Evolutionary conservation across 2,329 filamentous ascomycete genomes (phyloP).

Genomic region (Scedosporium apiospermum): DNA sequence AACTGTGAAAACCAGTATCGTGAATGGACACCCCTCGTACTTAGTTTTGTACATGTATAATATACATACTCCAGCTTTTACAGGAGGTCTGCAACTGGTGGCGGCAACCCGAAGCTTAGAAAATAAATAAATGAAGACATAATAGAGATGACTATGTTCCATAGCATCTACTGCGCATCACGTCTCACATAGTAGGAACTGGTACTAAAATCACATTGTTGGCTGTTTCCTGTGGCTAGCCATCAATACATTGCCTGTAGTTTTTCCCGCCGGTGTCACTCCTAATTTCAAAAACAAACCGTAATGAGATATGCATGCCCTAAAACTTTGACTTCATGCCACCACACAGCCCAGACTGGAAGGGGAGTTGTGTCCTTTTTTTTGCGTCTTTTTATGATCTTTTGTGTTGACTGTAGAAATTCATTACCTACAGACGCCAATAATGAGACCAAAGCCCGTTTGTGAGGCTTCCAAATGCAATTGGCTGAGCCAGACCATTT

Average conservation of each 20-base stretch:
- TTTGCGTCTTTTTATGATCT: slow-evolving; percentile 35
- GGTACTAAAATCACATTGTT: not conserved
- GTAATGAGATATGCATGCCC: not conserved
- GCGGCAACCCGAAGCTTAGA: not conserved
- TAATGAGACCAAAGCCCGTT: slow-evolving; percentile 49
- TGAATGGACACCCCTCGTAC: not conserved
- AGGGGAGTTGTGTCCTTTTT: slow-evolving; percentile 8
- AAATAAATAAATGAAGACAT: not conserved
- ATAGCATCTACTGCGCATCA: too few relatives aligned
- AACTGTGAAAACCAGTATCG: slow-evolving; percentile 23
- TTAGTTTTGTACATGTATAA: not conserved
- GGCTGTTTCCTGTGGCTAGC: not conserved
- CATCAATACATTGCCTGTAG: not conserved
- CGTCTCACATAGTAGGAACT: not conserved
- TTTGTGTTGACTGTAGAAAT: slow-evolving; percentile 51
- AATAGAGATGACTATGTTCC: too few relatives aligned
- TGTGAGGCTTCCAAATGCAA: slow-evolving; percentile 54
- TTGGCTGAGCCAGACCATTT: slow-evolving; percentile 50
- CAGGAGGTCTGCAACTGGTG: not conserved
- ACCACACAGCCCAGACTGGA: not conserved
- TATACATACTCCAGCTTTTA: not conserved
- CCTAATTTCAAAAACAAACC: not conserved
- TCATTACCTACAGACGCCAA: slow-evolving; percentile 53
- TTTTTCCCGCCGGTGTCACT: not conserved
- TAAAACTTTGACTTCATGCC: not conserved